Evolutionary conservation across 2,329 filamentous ascomycete genomes (phyloP).

Genomic region (Cladosporium sp.): DNA sequence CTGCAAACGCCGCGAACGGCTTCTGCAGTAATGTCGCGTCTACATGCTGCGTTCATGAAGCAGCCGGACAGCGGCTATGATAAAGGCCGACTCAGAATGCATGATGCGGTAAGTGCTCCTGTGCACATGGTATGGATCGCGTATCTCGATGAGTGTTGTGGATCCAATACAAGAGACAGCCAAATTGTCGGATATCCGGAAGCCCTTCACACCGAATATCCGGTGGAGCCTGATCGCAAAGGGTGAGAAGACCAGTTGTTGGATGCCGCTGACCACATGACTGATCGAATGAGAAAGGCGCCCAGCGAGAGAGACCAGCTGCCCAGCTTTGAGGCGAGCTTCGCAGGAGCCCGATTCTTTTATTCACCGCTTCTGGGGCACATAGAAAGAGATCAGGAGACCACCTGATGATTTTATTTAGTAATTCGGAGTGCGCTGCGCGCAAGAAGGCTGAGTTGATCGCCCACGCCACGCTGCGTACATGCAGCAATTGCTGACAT

Average conservation of each 20-base stretch:
- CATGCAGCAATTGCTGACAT: neutral
- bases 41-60: neutral
- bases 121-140: too few species aligned
- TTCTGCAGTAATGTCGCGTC: neutral
- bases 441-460: neutral
- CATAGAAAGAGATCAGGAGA: neutral
- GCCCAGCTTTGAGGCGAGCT: neutral
- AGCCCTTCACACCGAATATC: too few species aligned
- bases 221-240: too few species aligned
- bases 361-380: neutral
- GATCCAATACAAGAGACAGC: too few species aligned
- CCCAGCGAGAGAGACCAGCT: neutral
- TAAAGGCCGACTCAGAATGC: neutral
- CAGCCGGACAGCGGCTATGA: neutral
- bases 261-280: neutral
- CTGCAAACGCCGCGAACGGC: neutral
- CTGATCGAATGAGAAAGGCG: neutral
- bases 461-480: neutral
- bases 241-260: neutral
- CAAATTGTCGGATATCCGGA: too few species aligned
- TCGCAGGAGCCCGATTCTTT: too few species aligned
- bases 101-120: neutral
- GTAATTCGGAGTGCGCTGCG: neutral
- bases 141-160: too few species aligned
- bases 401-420: neutral